phyloP scores from a whole-genome alignment of 805 yeast genomes.

The Danielia reshetovae region DNA sequence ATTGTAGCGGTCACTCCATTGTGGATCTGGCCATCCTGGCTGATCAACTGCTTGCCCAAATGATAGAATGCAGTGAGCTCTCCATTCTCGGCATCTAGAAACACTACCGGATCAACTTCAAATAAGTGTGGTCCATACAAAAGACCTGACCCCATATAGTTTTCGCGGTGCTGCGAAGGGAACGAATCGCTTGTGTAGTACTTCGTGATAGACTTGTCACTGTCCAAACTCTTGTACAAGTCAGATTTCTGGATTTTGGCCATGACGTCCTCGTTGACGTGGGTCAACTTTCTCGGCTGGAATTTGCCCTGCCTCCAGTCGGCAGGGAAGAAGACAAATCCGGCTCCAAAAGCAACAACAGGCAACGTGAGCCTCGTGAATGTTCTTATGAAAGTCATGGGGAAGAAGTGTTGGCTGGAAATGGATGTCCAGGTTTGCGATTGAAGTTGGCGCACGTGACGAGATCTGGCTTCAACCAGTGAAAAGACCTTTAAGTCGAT shows the following conservation, averaged over 20 bases:
- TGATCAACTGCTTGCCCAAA: constrained; percentile 61
- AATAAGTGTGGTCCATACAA: constrained; percentile 63
- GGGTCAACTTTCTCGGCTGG: constrained; percentile 10
- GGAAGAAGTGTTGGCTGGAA: background rate
- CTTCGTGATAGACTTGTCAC: constrained; percentile 4
- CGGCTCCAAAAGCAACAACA: constrained; percentile 16
- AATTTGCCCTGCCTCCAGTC: constrained; percentile 16
- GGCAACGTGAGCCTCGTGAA: constrained; percentile 12
- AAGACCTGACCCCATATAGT: constrained; percentile 71
- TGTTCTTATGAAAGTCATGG: constrained; percentile 8
- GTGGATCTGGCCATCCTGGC: constrained; percentile 71
- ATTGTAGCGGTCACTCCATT: constrained; percentile 77
- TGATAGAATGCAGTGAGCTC: constrained; percentile 65
- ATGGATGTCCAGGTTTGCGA: background rate
- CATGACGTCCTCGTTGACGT: constrained; percentile 21
- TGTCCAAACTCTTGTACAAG: constrained; percentile 9
- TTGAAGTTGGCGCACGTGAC: too few relatives aligned
- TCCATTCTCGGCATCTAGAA: constrained; percentile 46
- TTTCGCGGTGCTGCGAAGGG: constrained; percentile 55
- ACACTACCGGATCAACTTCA: constrained; percentile 73
- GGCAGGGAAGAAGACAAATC: constrained; percentile 14
- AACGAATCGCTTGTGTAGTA: constrained; percentile 22
- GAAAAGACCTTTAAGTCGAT: too few relatives aligned
- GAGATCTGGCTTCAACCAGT: too few relatives aligned
- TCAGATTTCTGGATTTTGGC: constrained; percentile 35